Conservation (phyloP, 129 eudicot species). For the Rutidosis leptorrhynchoides region DNA sequence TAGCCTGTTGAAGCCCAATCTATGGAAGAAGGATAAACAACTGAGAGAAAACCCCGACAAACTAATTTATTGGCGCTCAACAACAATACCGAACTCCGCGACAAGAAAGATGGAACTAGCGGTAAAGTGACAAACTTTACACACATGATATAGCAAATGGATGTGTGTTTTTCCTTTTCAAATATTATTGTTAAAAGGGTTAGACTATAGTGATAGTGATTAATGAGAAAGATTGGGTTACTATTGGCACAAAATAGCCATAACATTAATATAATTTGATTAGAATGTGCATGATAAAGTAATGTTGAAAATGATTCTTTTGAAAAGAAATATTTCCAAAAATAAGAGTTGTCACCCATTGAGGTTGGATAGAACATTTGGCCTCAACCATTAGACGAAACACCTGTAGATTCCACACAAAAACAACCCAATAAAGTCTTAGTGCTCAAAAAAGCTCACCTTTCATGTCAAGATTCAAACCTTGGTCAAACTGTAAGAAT, state of each 20-base stretch:
- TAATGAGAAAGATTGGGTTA: too few relatives aligned
- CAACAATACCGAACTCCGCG: too few relatives aligned
- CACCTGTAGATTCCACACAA: slow-evolving; percentile 10
- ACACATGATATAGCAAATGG: not conserved
- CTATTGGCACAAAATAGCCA: too few relatives aligned
- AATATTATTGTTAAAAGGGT: too few relatives aligned
- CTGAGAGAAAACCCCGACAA: too few relatives aligned
- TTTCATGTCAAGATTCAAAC: slow-evolving; percentile 7
- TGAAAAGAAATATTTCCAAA: not conserved
- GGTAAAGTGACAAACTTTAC: too few relatives aligned
- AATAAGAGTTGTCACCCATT: slow-evolving; percentile 12
- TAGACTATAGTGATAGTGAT: too few relatives aligned
- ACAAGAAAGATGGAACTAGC: too few relatives aligned
- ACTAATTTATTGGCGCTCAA: too few relatives aligned
- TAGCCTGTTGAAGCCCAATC: too few relatives aligned
- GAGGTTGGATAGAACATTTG: slow-evolving; percentile 22
- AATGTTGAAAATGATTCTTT: not conserved
- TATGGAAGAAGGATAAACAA: too few relatives aligned
- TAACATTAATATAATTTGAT: too few relatives aligned
- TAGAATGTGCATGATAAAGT: not conserved
- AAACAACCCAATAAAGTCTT: not conserved
- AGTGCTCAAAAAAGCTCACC: slow-evolving; percentile 7
- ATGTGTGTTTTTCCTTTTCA: not conserved
- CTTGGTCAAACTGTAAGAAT: not conserved
- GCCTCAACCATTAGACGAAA: slow-evolving; percentile 16